Evolutionary conservation across 2,329 filamentous ascomycete genomes (phyloP).

Genomic region (Xylariomycetidae sp.): DNA sequence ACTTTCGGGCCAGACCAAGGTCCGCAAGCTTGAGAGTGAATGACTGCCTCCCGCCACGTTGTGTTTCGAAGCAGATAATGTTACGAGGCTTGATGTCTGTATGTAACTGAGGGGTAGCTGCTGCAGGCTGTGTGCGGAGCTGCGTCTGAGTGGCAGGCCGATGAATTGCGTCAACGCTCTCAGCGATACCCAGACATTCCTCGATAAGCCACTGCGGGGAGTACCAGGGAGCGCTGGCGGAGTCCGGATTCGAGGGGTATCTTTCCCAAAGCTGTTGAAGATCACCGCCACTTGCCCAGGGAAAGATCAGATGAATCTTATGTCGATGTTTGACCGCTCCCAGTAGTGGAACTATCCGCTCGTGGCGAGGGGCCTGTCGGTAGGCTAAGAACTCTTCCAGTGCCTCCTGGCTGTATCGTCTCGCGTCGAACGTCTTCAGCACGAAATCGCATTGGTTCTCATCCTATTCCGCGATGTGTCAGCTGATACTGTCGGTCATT

Average conservation of each 20-base stretch:
- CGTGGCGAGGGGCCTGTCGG: slow-evolving; percentile 4
- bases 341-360: slow-evolving; percentile 10
- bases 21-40: slow-evolving; percentile 11
- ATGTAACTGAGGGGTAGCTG: slow-evolving; percentile 2
- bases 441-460: not conserved
- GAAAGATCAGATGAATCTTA: slow-evolving; percentile 10
- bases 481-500: not conserved
- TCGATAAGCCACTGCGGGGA: slow-evolving; percentile 8
- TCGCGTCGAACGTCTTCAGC: slow-evolving; percentile 7
- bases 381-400: slow-evolving; percentile 6
- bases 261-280: slow-evolving; percentile 8
- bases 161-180: slow-evolving; percentile 7
- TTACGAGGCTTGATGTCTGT: slow-evolving; percentile 12
- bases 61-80: slow-evolving; percentile 11
- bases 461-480: not conserved
- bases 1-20: slow-evolving; percentile 6
- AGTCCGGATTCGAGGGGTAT: not conserved
- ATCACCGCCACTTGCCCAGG: slow-evolving; percentile 7
- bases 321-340: slow-evolving; percentile 8
- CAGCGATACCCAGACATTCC: slow-evolving; percentile 10
- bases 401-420: not conserved
- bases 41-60: not conserved
- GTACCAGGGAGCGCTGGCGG: not conserved
- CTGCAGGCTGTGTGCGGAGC: too few species aligned
- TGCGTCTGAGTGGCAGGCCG: not conserved